Base-by-base conservation (phyloP, 2,329 filamentous ascomycete species). In the Claviceps sp. region DNA sequence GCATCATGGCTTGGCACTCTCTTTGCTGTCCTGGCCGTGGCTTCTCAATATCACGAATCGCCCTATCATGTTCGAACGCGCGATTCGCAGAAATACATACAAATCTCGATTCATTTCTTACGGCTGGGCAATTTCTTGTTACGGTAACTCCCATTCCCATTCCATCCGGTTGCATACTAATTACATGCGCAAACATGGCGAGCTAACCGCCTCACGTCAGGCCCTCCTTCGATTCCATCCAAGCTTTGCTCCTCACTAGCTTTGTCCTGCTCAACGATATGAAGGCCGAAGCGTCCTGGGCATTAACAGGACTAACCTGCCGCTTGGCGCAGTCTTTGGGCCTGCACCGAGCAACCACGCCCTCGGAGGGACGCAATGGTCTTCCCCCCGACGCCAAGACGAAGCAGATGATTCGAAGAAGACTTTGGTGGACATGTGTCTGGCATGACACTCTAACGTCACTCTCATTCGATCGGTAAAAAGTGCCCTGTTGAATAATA, bases 281-380 rank as follows among this genome's bases (percentile, higher is more conserved):
- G 81, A 84, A 84, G 60, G 80, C 81, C 1, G 81, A 84, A 59
- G 81, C 79, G 0, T 83, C 81, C 0, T 84, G 81, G 81, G 80
- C 80, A 0, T 63, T 84, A 50, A 73, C 82, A 49, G 81, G 80
- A 0, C 72, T 84, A 45, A 82, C 80, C 0, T 82, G 79, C 55
- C 74, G 81, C 26, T 70, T 84, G n/a, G 81, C 81, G 0, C 79
- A 84, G 60, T 82, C 80, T 0, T 68, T 84, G 1, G 81, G 81
- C 4, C 67, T 84, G 11, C 81, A 84, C 59, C 70, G 76, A 7
- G 63, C 70, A 22, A 70, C 52, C 7, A 13, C 67, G 11, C 63
- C 67, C 1, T 64, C 68, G 18, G 75, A 78, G n/a, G 67, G 66
- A 26, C 65, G 67, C 2, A 75, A 75, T n/a, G 68, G 60, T 41